These are phyloP conservation scores for Paraphaeosphaeria minitans DNA, from an alignment of 2,329 filamentous ascomycete species.

Conservation along the genomic window DNA sequence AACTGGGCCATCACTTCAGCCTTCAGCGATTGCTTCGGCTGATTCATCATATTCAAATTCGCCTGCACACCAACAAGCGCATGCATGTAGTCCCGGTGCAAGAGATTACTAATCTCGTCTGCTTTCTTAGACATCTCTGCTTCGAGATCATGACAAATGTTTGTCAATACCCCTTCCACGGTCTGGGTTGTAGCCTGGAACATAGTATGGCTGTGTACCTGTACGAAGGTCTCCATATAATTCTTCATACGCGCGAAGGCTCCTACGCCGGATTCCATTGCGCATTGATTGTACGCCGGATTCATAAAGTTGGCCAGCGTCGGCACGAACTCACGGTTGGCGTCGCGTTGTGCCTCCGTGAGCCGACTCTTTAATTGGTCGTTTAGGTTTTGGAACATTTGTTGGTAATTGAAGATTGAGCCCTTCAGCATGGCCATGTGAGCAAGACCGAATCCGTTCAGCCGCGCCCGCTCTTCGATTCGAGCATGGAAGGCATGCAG, in stretches of 20 bases:
- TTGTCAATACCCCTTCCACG: conserved; percentile 49
- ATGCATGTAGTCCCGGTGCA: conserved; percentile 47
- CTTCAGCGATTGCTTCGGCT: conserved; percentile 22
- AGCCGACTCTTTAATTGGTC: conserved; percentile 44
- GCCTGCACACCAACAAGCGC: conserved; percentile 37
- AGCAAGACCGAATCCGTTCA: conserved; percentile 48
- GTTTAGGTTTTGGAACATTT: conserved; percentile 48
- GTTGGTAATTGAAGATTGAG: conserved; percentile 51
- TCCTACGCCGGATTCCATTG: conserved; percentile 53
- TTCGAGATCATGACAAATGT: conserved; percentile 52
- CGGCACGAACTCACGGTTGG: conserved; percentile 60
- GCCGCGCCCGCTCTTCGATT: conserved; percentile 47
- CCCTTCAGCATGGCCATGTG: conserved; percentile 48
- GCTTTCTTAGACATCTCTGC: conserved; percentile 51
- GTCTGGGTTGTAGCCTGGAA: conserved; percentile 53
- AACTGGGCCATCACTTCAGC: conserved; percentile 26
- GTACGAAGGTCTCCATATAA: conserved; percentile 55
- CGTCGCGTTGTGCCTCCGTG: conserved; percentile 56
- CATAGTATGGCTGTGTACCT: conserved; percentile 52
- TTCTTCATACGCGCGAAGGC: conserved; percentile 59
- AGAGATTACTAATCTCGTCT: conserved; percentile 50
- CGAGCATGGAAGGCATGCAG: conserved; percentile 51
- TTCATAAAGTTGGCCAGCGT: conserved; percentile 54
- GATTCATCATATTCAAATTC: conserved; percentile 14
- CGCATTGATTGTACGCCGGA: conserved; percentile 54